A percentile compares a stretch with the other conserved stretches of the same genome.
phyloP scores from a whole-genome alignment of 768 basidiomycete genomes.

The Saitozyma podzolica region DNA sequence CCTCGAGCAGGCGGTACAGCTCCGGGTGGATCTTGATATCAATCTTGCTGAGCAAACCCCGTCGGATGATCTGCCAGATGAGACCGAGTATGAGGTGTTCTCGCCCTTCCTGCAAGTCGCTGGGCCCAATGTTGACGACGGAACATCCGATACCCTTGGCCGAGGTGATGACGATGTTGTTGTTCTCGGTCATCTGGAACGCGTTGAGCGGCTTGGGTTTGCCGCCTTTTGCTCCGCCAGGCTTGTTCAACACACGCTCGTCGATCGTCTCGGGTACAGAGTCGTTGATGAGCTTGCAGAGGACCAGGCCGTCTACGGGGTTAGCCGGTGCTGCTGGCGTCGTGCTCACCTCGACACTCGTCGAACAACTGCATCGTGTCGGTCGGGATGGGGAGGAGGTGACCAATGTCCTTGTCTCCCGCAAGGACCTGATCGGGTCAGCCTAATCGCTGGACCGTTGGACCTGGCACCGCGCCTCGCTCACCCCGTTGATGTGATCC shows the following conservation, averaged over 20 bases:
- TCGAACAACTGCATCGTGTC: conserved; percentile 98
- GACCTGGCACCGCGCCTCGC: conserved; percentile 37
- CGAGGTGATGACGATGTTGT: conserved; percentile 98
- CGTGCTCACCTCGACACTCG: conserved; percentile 67
- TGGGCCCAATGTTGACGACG: conserved; percentile 95
- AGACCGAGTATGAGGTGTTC: conserved; percentile 96
- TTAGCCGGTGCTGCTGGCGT: background rate
- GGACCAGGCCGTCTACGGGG: conserved; percentile 76
- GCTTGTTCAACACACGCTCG: conserved; percentile 93
- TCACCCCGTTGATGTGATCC: conserved; percentile 92
- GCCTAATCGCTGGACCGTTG: background rate
- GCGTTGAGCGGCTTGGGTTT: conserved; percentile 71
- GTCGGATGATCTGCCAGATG: conserved; percentile 97
- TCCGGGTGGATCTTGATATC: conserved; percentile 99
- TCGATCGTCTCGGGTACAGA: conserved; percentile 99
- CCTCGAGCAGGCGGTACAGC: conserved; percentile 90
- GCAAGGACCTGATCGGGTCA: conserved; percentile 69
- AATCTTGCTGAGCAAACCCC: conserved; percentile 88
- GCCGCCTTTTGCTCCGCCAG: conserved; percentile 64
- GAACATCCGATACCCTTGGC: conserved; percentile 98
- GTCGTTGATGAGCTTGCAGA: conserved; percentile 96
- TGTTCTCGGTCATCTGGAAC: conserved; percentile 99
- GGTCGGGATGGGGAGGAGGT: conserved; percentile 85
- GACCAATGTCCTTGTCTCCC: conserved; percentile 79
- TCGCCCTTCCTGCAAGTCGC: conserved; percentile 85